A percentile compares a stretch with the other conserved stretches of the same genome.
phyloP scores from a whole-genome alignment of 805 yeast species.

The Tanozyma kutaoensis region DNA sequence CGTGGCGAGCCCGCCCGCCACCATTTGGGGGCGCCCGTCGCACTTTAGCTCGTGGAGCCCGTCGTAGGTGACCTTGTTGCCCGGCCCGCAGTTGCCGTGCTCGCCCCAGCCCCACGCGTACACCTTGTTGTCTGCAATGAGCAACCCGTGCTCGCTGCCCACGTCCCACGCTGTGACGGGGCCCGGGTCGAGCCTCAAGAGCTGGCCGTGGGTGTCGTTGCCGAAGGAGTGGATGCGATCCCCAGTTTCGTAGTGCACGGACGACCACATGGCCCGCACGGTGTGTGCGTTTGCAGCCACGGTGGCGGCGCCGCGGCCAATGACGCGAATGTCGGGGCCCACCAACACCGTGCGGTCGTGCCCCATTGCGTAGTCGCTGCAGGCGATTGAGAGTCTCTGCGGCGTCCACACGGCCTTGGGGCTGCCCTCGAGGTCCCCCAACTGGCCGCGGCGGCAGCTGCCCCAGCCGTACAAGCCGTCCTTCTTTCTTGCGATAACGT shows the following conservation, averaged over 20 bases:
- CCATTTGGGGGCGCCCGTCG: too few species aligned
- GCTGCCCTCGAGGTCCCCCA: slow-evolving; percentile 12
- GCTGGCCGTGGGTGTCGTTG: slow-evolving; percentile 67
- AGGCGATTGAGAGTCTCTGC: slow-evolving; percentile 5
- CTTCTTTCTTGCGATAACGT: slow-evolving; percentile 22
- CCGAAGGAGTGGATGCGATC: slow-evolving; percentile 40
- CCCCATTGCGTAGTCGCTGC: slow-evolving; percentile 28
- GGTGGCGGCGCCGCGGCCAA: too few species aligned
- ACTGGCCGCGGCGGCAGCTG: slow-evolving; percentile 47
- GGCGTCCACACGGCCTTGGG: slow-evolving; percentile 12
- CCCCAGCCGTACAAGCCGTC: slow-evolving; percentile 60
- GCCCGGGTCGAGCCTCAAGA: slow-evolving; percentile 8
- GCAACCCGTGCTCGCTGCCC: slow-evolving; percentile 85
- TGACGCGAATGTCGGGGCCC: too few species aligned
- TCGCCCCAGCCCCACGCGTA: slow-evolving; percentile 98
- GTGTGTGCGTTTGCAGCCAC: too few species aligned
- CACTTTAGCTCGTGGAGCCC: slow-evolving; percentile 24
- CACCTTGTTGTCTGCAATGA: slow-evolving; percentile 19
- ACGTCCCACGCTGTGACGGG: slow-evolving; percentile 17
- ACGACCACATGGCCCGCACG: slow-evolving; percentile 64
- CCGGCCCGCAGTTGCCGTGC: slow-evolving; percentile 89
- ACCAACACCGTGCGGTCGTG: slow-evolving; percentile 42
- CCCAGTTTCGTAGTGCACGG: slow-evolving; percentile 34
- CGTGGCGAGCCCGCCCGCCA: slow-evolving; percentile 58
- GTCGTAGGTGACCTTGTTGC: slow-evolving; percentile 20